phyloP scores from a whole-genome alignment of 176 grass and related monocot species.

The Saccharum officinarum region DNA sequence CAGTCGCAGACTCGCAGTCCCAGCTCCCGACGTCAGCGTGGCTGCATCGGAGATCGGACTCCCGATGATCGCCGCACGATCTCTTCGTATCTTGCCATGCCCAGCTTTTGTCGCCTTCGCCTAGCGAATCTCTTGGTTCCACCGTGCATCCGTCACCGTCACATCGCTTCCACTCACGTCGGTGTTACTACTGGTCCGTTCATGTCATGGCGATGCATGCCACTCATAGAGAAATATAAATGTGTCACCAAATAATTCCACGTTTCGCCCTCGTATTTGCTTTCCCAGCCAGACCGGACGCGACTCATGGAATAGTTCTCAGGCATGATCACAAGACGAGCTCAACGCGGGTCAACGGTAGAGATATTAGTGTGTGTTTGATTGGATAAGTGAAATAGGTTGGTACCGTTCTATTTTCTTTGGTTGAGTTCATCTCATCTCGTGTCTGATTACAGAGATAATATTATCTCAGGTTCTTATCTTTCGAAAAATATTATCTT shows the following conservation, averaged over 20 bases:
- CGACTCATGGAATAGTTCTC: too few relatives aligned
- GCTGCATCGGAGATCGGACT: neutral
- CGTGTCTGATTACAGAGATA: too few relatives aligned
- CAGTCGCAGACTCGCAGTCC: neutral
- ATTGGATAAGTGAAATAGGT: too few relatives aligned
- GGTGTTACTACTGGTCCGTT: too few relatives aligned
- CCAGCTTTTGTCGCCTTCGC: conserved; percentile 10
- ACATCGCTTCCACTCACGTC: neutral
- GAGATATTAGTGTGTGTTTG: too few relatives aligned
- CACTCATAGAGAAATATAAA: neutral
- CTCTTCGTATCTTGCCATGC: neutral
- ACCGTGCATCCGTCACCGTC: neutral
- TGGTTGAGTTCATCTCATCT: too few relatives aligned
- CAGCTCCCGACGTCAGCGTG: neutral
- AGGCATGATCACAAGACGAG: too few relatives aligned
- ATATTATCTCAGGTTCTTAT: too few relatives aligned
- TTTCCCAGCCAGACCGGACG: neutral
- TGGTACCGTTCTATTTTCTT: too few relatives aligned
- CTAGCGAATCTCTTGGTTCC: conserved; percentile 31
- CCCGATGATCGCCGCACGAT: neutral
- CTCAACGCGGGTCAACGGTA: too few relatives aligned
- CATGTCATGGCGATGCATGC: neutral
- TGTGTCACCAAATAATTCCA: neutral
- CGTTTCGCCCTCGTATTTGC: conserved; percentile 1
- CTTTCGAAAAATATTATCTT: too few relatives aligned